A percentile compares a stretch with the other conserved stretches of the same genome.
Evolutionary conservation across 768 basidiomycete species (phyloP).

Genomic region (Tulasnella sp.): DNA sequence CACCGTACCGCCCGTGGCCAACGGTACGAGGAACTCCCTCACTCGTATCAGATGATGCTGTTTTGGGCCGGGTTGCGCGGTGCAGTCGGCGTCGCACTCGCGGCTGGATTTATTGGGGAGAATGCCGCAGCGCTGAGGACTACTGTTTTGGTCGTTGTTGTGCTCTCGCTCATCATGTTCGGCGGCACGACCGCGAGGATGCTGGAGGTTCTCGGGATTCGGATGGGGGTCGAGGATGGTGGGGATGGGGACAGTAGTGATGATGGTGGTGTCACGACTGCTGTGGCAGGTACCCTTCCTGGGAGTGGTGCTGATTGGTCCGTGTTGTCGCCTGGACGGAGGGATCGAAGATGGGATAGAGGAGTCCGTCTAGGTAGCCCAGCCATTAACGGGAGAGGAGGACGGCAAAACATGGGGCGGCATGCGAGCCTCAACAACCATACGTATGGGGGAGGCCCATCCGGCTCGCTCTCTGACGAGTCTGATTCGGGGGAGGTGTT

Average conservation of each 20-base stretch:
- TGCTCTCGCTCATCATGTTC: conserved; percentile 86
- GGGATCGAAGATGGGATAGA: background rate
- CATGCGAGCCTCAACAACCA: background rate
- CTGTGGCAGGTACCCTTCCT: background rate
- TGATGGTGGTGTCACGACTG: conserved; percentile 24
- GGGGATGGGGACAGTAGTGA: conserved; percentile 44
- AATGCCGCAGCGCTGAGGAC: conserved; percentile 85
- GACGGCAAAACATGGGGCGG: background rate
- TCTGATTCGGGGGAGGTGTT: conserved; percentile 10
- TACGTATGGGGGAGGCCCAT: background rate
- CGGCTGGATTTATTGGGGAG: conserved; percentile 88
- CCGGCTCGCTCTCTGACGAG: background rate
- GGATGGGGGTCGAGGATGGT: conserved; percentile 91
- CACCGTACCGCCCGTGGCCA: conserved; percentile 74
- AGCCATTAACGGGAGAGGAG: background rate
- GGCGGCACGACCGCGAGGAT: conserved; percentile 96
- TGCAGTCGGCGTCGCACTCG: conserved; percentile 94
- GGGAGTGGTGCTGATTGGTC: background rate
- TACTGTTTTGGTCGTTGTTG: conserved; percentile 91
- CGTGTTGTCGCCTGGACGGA: background rate
- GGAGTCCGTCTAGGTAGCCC: background rate
- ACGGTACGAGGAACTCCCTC: conserved; percentile 81
- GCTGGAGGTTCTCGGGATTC: conserved; percentile 93
- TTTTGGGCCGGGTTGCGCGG: conserved; percentile 98
- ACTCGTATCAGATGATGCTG: conserved; percentile 98